A percentile compares a stretch with the other conserved stretches of the same genome.
Evolutionary conservation across 805 yeast genomes (phyloP).

Genomic region (Spathaspora boniae): DNA sequence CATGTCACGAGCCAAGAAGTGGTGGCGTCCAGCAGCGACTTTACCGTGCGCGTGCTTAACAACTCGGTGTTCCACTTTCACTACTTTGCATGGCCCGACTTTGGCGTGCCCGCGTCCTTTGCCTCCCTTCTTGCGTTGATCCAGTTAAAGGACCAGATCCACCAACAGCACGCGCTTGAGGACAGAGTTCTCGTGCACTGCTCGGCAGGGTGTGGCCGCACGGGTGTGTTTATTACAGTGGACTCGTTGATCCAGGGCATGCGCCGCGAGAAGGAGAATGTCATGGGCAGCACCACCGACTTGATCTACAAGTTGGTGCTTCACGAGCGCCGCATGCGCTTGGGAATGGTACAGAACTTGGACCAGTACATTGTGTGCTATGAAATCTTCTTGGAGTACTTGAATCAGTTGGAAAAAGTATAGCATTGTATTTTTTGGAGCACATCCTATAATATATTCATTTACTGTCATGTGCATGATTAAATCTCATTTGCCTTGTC

Average conservation of each 20-base stretch:
- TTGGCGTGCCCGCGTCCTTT: constrained; percentile 37
- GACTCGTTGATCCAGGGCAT: constrained; percentile 37
- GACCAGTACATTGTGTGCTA: constrained; percentile 74
- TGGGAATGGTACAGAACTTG: constrained; percentile 81
- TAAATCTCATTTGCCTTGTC: background rate
- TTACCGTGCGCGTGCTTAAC: constrained; percentile 14
- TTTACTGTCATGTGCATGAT: background rate
- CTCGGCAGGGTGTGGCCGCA: constrained; percentile 60
- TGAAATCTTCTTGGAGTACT: constrained; percentile 46
- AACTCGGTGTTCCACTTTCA: constrained; percentile 35
- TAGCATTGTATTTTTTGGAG: too few species aligned
- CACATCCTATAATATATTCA: constrained; percentile 3
- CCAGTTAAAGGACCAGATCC: constrained; percentile 26
- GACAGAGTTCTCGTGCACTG: constrained; percentile 43
- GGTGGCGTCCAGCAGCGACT: constrained; percentile 12
- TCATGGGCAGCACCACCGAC: constrained; percentile 34
- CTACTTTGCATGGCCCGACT: constrained; percentile 45
- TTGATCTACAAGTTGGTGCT: constrained; percentile 61
- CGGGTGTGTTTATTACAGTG: constrained; percentile 49
- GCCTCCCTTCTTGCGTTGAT: constrained; percentile 31
- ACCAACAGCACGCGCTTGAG: constrained; percentile 8
- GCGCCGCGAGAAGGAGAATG: constrained; percentile 4
- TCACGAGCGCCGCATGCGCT: constrained; percentile 66
- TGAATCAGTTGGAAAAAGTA: constrained; percentile 4
- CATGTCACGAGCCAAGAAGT: constrained; percentile 1